Percentiles rank a stretch among this genome's conserved stretches.
Conservation (phyloP, 129 eudicot genomes). For the Cynara cardunculus region DNA sequence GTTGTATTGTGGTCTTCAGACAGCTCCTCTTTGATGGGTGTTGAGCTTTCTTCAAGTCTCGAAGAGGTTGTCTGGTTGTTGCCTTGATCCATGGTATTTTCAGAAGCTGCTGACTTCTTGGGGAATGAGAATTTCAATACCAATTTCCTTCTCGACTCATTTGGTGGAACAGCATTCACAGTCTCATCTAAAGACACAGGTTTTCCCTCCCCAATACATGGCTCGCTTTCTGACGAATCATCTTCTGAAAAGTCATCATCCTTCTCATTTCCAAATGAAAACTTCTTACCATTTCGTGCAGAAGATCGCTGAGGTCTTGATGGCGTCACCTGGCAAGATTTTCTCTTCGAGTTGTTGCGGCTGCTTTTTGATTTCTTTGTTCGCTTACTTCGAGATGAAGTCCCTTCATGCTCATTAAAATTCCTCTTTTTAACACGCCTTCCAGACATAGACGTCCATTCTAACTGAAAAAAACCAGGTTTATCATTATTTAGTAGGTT, state of each 20-base stretch:
- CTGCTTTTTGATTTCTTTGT: conserved; percentile 41
- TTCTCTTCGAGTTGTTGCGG: conserved; percentile 35
- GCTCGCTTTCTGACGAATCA: conserved; percentile 56
- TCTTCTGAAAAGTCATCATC: conserved; percentile 47
- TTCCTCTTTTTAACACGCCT: conserved; percentile 60
- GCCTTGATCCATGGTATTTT: conserved; percentile 19
- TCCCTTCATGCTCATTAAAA: conserved; percentile 45
- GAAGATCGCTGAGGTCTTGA: conserved; percentile 84
- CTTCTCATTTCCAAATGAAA: conserved; percentile 40
- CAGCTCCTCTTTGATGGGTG: conserved; percentile 13
- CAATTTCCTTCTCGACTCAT: conserved; percentile 37
- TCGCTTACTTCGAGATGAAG: conserved; percentile 52
- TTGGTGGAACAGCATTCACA: conserved; percentile 32
- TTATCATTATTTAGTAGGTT: not conserved
- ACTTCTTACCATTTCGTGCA: conserved; percentile 53
- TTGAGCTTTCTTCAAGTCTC: conserved; percentile 30
- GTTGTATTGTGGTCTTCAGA: not conserved
- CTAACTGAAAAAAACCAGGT: conserved; percentile 48
- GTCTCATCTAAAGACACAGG: conserved; percentile 20
- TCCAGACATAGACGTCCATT: conserved; percentile 45
- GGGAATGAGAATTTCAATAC: conserved; percentile 53
- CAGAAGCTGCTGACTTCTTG: conserved; percentile 32
- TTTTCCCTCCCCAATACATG: conserved; percentile 20
- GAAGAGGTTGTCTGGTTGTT: conserved; percentile 32
- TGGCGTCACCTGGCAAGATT: conserved; percentile 35